Conservation (phyloP, 306 rosid genomes). For the Arachis hypogaea region DNA sequence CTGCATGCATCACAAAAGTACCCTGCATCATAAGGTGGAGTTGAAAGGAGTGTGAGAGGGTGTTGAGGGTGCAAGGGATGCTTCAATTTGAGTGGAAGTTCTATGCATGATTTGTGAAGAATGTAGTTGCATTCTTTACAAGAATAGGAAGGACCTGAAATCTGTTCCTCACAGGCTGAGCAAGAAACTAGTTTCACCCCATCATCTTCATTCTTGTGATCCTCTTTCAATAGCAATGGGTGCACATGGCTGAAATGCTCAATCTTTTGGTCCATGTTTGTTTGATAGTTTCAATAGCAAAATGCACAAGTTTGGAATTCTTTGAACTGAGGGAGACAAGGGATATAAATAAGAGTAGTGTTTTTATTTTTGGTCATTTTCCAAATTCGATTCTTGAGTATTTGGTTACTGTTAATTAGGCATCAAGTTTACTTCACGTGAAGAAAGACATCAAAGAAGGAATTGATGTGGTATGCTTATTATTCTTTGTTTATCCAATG, state of each 20-base stretch:
- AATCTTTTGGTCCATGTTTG: background rate
- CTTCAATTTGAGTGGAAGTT: background rate
- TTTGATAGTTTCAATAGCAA: background rate
- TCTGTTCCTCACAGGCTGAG: constrained; percentile 2
- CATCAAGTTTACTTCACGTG: background rate
- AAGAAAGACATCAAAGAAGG: background rate
- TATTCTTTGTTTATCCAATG: background rate
- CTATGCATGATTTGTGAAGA: constrained; percentile 24
- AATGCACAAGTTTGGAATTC: background rate
- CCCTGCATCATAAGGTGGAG: background rate
- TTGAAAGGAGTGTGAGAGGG: constrained; percentile 16
- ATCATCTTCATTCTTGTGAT: background rate
- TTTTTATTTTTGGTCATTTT: background rate
- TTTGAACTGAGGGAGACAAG: background rate
- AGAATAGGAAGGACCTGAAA: constrained; percentile 9
- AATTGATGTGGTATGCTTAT: background rate
- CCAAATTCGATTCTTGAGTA: constrained; percentile 11
- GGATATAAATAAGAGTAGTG: background rate
- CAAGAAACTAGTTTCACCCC: background rate
- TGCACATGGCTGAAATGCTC: constrained; percentile 21
- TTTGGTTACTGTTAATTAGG: background rate
- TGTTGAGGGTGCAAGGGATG: constrained; percentile 22
- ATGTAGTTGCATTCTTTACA: background rate
- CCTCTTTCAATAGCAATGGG: constrained; percentile 7
- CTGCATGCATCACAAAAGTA: background rate